phyloP scores from a whole-genome alignment of 2,329 filamentous ascomycete genomes.

The Colletotrichum nymphaeae region DNA sequence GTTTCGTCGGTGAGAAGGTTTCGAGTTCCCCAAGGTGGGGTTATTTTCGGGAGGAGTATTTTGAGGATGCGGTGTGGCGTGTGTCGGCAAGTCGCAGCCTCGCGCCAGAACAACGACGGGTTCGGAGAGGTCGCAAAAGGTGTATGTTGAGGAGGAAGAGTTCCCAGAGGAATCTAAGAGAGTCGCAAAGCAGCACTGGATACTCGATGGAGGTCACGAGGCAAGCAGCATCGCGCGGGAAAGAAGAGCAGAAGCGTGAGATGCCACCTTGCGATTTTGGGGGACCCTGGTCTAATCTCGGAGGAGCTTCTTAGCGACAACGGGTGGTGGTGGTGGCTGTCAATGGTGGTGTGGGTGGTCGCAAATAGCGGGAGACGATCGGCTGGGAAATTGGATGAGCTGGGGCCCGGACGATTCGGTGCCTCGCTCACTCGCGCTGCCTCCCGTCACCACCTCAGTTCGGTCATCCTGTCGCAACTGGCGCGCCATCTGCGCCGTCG shows the following conservation, averaged over 20 bases:
- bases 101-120: not conserved
- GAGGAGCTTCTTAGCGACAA: constrained; percentile 1
- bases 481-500: constrained; percentile 6
- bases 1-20: constrained; percentile 7
- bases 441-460: too few relatives aligned
- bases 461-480: not conserved
- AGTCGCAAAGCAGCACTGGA: constrained; percentile 1
- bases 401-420: constrained; percentile 1
- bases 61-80: constrained; percentile 24
- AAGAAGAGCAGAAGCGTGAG: constrained; percentile 29
- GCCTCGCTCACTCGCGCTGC: not conserved
- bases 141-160: not conserved
- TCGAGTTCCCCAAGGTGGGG: constrained; percentile 11
- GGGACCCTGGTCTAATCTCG: constrained; percentile 36
- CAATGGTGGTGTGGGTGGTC: constrained; percentile 21
- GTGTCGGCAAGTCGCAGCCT: constrained; percentile 5
- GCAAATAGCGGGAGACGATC: constrained; percentile 16
- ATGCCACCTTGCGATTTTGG: constrained; percentile 46
- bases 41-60: not conserved
- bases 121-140: not conserved
- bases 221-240: constrained; percentile 13
- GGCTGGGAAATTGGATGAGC: constrained; percentile 22
- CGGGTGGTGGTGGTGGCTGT: not conserved
- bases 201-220: not conserved
- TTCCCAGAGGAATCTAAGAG: not conserved